Evolutionary conservation across 441 rosid genomes (phyloP).

Genomic region (Erodium texanum): DNA sequence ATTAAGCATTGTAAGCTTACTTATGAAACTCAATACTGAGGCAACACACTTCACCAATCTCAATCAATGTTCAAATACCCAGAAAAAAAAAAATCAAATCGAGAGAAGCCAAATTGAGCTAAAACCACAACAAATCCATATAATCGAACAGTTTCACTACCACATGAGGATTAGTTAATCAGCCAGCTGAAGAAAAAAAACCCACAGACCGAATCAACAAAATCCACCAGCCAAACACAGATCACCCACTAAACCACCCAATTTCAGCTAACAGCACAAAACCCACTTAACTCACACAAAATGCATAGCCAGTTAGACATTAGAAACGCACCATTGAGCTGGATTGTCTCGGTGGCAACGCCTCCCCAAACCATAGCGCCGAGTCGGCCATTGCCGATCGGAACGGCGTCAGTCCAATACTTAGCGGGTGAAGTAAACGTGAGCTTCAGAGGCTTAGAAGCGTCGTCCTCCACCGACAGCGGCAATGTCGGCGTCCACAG

Average conservation of each 20-base stretch:
- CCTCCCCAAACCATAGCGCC: conserved; percentile 27
- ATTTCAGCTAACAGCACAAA: neutral
- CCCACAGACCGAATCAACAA: neutral
- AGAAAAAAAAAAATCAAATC: neutral
- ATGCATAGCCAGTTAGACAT: neutral
- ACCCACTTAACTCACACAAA: neutral
- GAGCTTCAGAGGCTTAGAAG: conserved; percentile 16
- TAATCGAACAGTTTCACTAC: too few relatives aligned
- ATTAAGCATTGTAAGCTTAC: neutral
- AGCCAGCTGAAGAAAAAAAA: too few relatives aligned
- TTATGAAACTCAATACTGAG: neutral
- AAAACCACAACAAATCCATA: too few relatives aligned
- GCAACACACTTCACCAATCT: too few relatives aligned
- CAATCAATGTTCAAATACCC: too few relatives aligned
- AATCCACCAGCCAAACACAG: neutral
- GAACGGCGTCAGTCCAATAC: conserved; percentile 20
- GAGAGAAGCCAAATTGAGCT: neutral
- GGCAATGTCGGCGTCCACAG: conserved; percentile 9
- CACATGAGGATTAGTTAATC: too few relatives aligned
- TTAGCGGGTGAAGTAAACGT: conserved; percentile 17
- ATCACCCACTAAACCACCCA: neutral
- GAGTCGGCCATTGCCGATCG: conserved; percentile 22
- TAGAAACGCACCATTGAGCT: conserved; percentile 15
- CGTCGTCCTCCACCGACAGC: neutral
- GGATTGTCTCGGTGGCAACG: conserved; percentile 16